These are phyloP conservation scores for Vaccinium myrtillus DNA, from an alignment of 148 eudicot species.

Conservation along the genomic window DNA sequence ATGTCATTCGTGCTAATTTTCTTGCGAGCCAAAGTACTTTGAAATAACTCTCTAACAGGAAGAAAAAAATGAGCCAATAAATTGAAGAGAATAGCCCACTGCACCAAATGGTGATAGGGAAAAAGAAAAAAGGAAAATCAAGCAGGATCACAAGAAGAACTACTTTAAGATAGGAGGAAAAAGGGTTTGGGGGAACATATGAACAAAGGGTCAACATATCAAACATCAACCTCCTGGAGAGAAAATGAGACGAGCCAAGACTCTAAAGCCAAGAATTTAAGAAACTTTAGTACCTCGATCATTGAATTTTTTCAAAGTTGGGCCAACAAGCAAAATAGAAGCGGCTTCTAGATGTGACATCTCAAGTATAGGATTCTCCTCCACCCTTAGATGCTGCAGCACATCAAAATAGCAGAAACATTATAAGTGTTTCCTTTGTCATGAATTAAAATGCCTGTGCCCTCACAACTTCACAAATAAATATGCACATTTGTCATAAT, in stretches of 20 bases:
- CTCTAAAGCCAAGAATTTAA: conserved; percentile 9
- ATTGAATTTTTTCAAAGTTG: conserved; percentile 87
- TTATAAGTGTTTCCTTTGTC: not conserved
- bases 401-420: conserved; percentile 21
- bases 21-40: not conserved
- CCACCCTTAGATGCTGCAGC: conserved; percentile 89
- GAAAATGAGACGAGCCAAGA: not conserved
- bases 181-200: not conserved
- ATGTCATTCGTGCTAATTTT: not conserved
- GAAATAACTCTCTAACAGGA: not conserved
- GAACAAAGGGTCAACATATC: not conserved
- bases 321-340: conserved; percentile 88
- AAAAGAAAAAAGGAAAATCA: conserved; percentile 2
- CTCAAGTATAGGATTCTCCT: conserved; percentile 94
- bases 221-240: not conserved
- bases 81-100: conserved; percentile 6
- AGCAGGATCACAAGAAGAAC: not conserved
- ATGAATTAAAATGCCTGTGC: not conserved
- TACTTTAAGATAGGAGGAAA: not conserved
- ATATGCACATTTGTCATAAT: not conserved
- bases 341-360: conserved; percentile 97
- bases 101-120: not conserved
- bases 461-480: not conserved
- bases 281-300: conserved; percentile 57
- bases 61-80: not conserved